Conservation (phyloP, 2,329 filamentous ascomycete species). For the Immersiporthe knoxdaviesiana region DNA sequence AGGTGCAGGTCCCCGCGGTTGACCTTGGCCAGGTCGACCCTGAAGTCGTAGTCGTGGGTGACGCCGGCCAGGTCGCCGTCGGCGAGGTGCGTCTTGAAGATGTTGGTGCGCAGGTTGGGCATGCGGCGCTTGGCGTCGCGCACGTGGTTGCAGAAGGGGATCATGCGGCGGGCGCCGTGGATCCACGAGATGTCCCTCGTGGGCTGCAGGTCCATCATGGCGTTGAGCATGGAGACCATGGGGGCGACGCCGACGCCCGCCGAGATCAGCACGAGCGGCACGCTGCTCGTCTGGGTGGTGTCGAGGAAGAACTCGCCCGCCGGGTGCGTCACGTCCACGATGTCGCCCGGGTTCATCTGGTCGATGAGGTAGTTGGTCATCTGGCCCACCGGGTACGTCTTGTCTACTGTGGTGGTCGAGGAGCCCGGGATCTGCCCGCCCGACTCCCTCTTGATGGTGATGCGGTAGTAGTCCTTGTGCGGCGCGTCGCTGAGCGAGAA, state of each 20-base stretch:
- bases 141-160: slow-evolving; percentile 59
- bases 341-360: slow-evolving; percentile 61
- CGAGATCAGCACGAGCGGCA: slow-evolving; percentile 63
- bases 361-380: slow-evolving; percentile 73
- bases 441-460: slow-evolving; percentile 70
- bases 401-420: neutral
- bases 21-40: slow-evolving; percentile 52
- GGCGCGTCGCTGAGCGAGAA: slow-evolving; percentile 74
- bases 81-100: slow-evolving; percentile 55
- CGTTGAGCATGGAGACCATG: slow-evolving; percentile 63
- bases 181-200: slow-evolving; percentile 60
- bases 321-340: slow-evolving; percentile 68
- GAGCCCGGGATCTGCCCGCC: slow-evolving; percentile 51
- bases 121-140: slow-evolving; percentile 44
- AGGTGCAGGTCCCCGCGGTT: slow-evolving; percentile 50
- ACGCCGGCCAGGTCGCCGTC: slow-evolving; percentile 48
- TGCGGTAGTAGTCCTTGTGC: slow-evolving; percentile 64
- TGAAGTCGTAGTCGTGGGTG: slow-evolving; percentile 49
- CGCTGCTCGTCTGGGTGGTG: slow-evolving; percentile 42
- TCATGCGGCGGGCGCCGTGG: slow-evolving; percentile 56
- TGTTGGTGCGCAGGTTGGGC: slow-evolving; percentile 45
- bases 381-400: slow-evolving; percentile 48
- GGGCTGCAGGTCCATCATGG: slow-evolving; percentile 49
- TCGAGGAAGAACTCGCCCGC: slow-evolving; percentile 64
- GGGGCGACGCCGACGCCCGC: slow-evolving; percentile 65